Evolutionary conservation across 495 filamentous ascomycete genomes (phyloP), one percentile per base, ranked within the genome.

Genomic region (Aspergillus egyptiacus): DNA sequence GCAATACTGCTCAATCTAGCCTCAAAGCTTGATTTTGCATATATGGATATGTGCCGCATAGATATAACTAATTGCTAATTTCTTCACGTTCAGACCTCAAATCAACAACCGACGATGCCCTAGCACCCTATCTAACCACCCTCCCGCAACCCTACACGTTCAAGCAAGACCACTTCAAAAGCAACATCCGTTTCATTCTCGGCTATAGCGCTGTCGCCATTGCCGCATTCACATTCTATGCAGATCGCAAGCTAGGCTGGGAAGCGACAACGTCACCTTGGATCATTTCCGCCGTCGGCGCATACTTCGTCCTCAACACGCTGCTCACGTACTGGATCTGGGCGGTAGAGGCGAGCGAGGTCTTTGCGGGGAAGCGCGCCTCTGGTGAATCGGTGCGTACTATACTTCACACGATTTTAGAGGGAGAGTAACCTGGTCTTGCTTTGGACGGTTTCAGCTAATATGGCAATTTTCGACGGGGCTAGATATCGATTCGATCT

Each of bases 91-190:
- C 59, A 95, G 93, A 96, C 64, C 84, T 98, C 48, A 97, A 97
- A 69, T 95, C 94, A 64, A 94, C 90, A 15, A 87, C 84, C 60
- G 93, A 98, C 74, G 93, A 98, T 61, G 87, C 89, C 46, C 81
- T 98, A 38, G 78, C 84, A n/a, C 86, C 89, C 68, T 96, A 96
- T 70, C 82, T 97, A 40, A 88, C 80, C 65, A 84, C 78, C 15
- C 83, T 96, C 32, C 69, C 72, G 5, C 59, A 66, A 5, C 72
- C 70, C 14, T 75, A 68, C 57, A 75, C 80, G 50, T 96, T 94
- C 76, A 75, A 66, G 20, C 89, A 91, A 63, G 81, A 84, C 56
- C 83, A 98, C 75, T 73, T 62, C 50, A 82, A 91, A 36, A 80
- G 81, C 57, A 89, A 96, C 63, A 76, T 93, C 34, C 87, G 89